Evolutionary conservation across 192 early-diverging fungal genomes (phyloP).

Genomic region (Podochytrium sp.): DNA sequence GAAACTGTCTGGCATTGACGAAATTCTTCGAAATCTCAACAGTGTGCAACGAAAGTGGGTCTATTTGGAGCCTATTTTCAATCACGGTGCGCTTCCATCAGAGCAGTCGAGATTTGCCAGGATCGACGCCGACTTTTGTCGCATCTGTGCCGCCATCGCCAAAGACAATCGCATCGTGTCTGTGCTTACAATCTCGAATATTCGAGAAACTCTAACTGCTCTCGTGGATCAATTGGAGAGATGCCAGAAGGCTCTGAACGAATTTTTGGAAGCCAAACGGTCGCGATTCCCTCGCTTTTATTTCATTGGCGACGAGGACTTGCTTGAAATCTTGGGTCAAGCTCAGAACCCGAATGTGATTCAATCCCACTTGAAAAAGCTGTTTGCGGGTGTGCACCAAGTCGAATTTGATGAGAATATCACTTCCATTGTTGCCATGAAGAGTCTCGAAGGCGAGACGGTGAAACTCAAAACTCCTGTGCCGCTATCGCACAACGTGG

Average conservation of each 20-base stretch:
- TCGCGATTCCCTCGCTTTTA: constrained; percentile 59
- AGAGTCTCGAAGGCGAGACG: constrained; percentile 56
- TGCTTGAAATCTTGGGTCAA: constrained; percentile 64
- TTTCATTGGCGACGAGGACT: constrained; percentile 64
- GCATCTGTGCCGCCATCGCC: constrained; percentile 45
- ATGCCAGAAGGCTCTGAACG: constrained; percentile 65
- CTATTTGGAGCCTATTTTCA: constrained; percentile 67
- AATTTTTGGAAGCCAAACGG: constrained; percentile 61
- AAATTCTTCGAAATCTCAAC: constrained; percentile 54
- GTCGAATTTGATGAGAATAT: constrained; percentile 51
- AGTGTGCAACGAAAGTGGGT: constrained; percentile 61
- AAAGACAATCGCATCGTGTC: constrained; percentile 51
- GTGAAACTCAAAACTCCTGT: constrained; percentile 51
- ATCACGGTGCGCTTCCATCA: constrained; percentile 53
- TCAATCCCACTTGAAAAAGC: constrained; percentile 61
- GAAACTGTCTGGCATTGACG: constrained; percentile 55
- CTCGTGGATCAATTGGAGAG: constrained; percentile 61
- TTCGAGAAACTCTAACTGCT: constrained; percentile 45
- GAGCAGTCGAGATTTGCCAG: constrained; percentile 54
- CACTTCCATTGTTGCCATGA: constrained; percentile 52
- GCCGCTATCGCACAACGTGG: constrained; percentile 54
- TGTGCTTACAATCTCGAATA: constrained; percentile 42
- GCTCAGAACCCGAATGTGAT: constrained; percentile 63
- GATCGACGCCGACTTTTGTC: constrained; percentile 57
- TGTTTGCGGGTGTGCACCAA: constrained; percentile 62